These are phyloP conservation scores for Fusarium keratoplasticum DNA, from an alignment of 2,329 filamentous ascomycete genomes.

Conservation along the genomic window DNA sequence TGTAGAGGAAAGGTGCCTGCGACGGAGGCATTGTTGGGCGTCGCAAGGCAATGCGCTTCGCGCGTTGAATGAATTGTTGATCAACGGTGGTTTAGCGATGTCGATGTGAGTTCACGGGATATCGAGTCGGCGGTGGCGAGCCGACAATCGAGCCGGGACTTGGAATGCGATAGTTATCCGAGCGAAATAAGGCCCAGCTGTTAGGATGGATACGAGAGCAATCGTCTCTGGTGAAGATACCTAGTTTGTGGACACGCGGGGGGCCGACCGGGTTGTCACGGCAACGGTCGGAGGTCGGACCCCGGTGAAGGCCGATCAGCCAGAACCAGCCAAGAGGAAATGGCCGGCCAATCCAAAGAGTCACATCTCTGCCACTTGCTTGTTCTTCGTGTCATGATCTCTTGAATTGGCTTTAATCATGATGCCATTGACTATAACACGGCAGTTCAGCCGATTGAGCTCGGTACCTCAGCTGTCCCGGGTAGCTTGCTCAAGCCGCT, in stretches of 20 bases:
- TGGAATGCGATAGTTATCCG: conserved; percentile 33
- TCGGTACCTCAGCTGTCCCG: not conserved
- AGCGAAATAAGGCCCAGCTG: conserved; percentile 15
- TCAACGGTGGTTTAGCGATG: not conserved
- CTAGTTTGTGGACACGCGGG: conserved; percentile 24
- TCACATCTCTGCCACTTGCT: conserved; percentile 19
- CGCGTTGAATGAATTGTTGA: conserved; percentile 12
- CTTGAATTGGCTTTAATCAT: conserved; percentile 2
- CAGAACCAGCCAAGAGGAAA: not conserved
- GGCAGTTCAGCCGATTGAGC: conserved; percentile 10
- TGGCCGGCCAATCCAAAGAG: conserved; percentile 15
- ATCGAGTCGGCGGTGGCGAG: conserved; percentile 2
- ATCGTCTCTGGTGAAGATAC: conserved; percentile 29
- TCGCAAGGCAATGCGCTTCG: conserved; percentile 25
- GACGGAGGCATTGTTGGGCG: conserved; percentile 43
- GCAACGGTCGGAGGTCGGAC: conserved; percentile 41
- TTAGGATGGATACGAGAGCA: conserved; percentile 14
- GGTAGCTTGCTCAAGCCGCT: conserved; percentile 7
- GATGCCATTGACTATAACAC: conserved; percentile 21
- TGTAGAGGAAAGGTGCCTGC: conserved; percentile 78
- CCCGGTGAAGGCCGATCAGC: conserved; percentile 11
- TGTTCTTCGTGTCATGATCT: not conserved
- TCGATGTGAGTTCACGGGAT: conserved; percentile 23
- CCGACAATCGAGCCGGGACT: conserved; percentile 8
- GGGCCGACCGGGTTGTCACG: conserved; percentile 37